Conservation (phyloP, 495 filamentous ascomycete species). For the Xylaria castorea region DNA sequence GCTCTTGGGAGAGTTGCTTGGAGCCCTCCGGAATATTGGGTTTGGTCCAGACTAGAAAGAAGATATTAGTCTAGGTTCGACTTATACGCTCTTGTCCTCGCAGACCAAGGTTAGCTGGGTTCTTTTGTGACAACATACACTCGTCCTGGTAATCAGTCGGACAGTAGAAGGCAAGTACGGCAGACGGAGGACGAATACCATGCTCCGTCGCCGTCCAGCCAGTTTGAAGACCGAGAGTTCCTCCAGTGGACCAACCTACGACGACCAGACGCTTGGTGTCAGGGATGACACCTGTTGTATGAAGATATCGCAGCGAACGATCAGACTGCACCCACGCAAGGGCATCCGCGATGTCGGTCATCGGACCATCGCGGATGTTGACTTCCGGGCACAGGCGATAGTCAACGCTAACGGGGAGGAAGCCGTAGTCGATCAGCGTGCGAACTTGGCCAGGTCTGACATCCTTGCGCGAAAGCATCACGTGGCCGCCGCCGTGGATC, state of each 20-base stretch:
- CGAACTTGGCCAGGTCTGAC: constrained; percentile 51
- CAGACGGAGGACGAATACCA: constrained; percentile 50
- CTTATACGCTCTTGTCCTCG: too few species aligned
- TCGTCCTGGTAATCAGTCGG: constrained; percentile 35
- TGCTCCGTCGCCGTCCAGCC: constrained; percentile 44
- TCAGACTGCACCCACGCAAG: constrained; percentile 51
- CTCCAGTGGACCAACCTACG: constrained; percentile 65
- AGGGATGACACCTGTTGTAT: constrained; percentile 35
- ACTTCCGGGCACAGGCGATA: constrained; percentile 64
- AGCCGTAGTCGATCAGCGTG: constrained; percentile 46
- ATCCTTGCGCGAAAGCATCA: constrained; percentile 54
- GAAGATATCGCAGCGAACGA: constrained; percentile 43
- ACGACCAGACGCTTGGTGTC: constrained; percentile 51
- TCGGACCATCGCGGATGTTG: constrained; percentile 54
- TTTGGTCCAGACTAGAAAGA: not conserved
- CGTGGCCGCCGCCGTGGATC: constrained; percentile 64
- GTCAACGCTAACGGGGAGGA: constrained; percentile 62
- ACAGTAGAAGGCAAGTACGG: constrained; percentile 60
- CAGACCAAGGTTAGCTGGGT: too few species aligned
- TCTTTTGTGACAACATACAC: not conserved
- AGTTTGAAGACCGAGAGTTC: constrained; percentile 57
- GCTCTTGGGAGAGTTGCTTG: too few species aligned
- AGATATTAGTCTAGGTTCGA: not conserved
- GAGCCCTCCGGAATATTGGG: not conserved
- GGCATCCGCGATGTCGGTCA: constrained; percentile 58